phyloP scores from a whole-genome alignment of 169 alveolate species.

The Perkinsus marinus region DNA sequence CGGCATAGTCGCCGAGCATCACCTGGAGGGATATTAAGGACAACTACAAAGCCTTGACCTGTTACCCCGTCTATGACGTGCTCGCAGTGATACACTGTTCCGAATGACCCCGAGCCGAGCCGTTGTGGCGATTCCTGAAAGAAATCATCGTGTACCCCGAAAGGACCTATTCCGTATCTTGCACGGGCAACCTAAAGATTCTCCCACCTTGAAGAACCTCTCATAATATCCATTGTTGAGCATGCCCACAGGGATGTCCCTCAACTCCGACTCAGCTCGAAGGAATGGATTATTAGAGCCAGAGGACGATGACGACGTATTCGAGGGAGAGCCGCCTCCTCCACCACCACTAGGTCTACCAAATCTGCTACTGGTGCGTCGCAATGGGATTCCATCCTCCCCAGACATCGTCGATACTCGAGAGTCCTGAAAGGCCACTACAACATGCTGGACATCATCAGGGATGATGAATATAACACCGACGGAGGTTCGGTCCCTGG shows the following conservation, averaged over 20 bases:
- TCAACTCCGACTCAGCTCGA: background rate
- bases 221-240: background rate
- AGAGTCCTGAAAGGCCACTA: too few species aligned
- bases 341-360: background rate
- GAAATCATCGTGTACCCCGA: background rate
- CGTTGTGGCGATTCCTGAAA: background rate
- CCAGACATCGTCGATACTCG: too few species aligned
- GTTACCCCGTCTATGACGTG: slow-evolving; percentile 43
- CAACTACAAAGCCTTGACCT: slow-evolving; percentile 17
- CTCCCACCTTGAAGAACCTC: background rate
- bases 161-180: too few species aligned
- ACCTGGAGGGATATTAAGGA: slow-evolving; percentile 1
- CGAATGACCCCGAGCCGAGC: slow-evolving; percentile 51
- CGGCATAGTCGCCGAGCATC: slow-evolving; percentile 46
- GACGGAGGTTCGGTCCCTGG: too few species aligned
- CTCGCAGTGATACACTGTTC: slow-evolving; percentile 49
- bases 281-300: background rate
- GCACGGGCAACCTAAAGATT: too few species aligned
- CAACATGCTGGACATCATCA: too few species aligned
- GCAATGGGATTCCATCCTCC: background rate
- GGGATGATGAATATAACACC: too few species aligned
- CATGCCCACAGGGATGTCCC: background rate
- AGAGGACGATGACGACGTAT: background rate
- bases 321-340: too few species aligned
- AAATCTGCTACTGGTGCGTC: background rate